A percentile compares a stretch with the other conserved stretches of the same genome.
phyloP scores from a whole-genome alignment of 1,284 basidiomycete genomes.

The Puccinia horiana region DNA sequence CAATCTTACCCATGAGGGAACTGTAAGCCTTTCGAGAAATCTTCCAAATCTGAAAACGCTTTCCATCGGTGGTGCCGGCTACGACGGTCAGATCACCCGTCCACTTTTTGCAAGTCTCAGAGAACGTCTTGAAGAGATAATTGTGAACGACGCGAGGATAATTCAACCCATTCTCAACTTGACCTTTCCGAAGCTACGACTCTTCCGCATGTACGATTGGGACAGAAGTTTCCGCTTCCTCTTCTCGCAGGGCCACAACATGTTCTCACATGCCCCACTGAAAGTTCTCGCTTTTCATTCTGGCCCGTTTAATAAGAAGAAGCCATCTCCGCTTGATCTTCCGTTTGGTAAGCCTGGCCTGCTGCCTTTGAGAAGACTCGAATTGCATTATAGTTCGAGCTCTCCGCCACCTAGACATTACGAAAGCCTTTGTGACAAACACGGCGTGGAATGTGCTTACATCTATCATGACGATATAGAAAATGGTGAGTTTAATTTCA shows the following conservation, averaged over 20 bases:
- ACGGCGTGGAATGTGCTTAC: neutral
- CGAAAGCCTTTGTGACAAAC: neutral
- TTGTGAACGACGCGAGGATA: neutral
- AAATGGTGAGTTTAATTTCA: neutral
- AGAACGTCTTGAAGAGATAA: neutral
- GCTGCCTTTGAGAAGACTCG: neutral
- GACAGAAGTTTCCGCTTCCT: neutral
- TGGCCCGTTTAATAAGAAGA: neutral
- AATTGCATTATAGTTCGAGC: neutral
- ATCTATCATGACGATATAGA: neutral
- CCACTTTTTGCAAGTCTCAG: conserved; percentile 13
- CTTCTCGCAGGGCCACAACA: neutral
- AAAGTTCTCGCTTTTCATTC: neutral
- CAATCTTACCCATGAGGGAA: neutral
- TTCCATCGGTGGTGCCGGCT: conserved; percentile 9
- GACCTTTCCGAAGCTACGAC: neutral
- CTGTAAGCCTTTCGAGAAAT: neutral
- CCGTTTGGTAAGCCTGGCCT: neutral
- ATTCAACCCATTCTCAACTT: neutral
- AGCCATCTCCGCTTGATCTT: neutral
- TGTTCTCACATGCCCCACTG: neutral
- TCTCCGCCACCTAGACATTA: neutral
- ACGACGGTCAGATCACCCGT: neutral
- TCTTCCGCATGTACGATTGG: neutral
- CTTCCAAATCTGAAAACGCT: conserved; percentile 12